These are phyloP conservation scores for Toxicodendron radicans DNA, from an alignment of 345 rosid species.

Conservation along the genomic window DNA sequence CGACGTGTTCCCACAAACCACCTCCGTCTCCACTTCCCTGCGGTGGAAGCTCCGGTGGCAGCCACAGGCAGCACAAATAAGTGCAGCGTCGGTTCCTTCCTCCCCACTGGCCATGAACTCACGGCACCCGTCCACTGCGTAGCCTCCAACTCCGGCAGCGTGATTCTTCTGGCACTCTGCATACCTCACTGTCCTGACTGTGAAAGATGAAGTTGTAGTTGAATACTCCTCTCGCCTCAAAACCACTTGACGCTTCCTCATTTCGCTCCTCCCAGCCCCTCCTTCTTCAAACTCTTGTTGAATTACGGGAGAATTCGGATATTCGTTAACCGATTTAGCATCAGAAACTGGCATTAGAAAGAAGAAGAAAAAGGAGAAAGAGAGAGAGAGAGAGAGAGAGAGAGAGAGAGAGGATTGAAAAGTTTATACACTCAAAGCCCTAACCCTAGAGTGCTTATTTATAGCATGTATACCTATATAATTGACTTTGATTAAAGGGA, in stretches of 20 bases:
- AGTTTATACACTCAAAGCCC: conserved; percentile 29
- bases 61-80: conserved; percentile 77
- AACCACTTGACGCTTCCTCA: conserved; percentile 81
- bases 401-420: conserved; percentile 15
- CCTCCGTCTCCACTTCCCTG: conserved; percentile 65
- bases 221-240: conserved; percentile 53
- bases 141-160: conserved; percentile 68
- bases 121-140: conserved; percentile 79
- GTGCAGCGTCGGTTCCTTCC: conserved; percentile 48
- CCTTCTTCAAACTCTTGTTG: conserved; percentile 8
- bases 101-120: conserved; percentile 78
- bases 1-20: conserved; percentile 58
- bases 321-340: background rate
- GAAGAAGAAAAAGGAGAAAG: conserved; percentile 15
- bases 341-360: conserved; percentile 8
- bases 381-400: background rate
- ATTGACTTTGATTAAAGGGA: background rate
- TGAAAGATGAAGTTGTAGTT: conserved; percentile 35
- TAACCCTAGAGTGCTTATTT: conserved; percentile 54
- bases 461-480: conserved; percentile 28
- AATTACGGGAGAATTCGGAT: conserved; percentile 16
- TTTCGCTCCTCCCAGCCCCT: conserved; percentile 14
- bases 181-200: conserved; percentile 52
- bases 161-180: conserved; percentile 82
- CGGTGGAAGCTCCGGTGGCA: conserved; percentile 74